These are phyloP conservation scores for Orbilia oligospora DNA, from an alignment of 2,329 filamentous ascomycete species.

Conservation along the genomic window DNA sequence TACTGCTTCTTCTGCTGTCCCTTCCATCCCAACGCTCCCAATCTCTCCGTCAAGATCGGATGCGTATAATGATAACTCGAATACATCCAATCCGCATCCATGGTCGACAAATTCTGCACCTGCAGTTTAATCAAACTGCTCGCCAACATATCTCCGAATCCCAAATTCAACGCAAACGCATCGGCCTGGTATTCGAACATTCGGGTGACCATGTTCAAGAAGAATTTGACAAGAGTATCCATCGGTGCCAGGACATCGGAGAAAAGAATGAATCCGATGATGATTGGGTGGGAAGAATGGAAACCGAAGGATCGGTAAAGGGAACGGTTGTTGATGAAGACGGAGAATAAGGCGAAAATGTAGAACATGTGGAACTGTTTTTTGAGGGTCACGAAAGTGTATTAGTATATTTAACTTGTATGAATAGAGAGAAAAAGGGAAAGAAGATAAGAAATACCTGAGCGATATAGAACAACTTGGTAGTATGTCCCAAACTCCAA, in stretches of 20 bases:
- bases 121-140: constrained; percentile 95
- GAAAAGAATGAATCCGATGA: constrained; percentile 97
- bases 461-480: constrained; percentile 87
- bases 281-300: constrained; percentile 83
- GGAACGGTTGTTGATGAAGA: constrained; percentile 95
- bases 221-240: constrained; percentile 92
- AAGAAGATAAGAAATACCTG: constrained; percentile 72
- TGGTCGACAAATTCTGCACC: constrained; percentile 96
- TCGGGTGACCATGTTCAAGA: constrained; percentile 95
- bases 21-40: constrained; percentile 91
- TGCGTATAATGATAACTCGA: constrained; percentile 99
- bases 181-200: constrained; percentile 98
- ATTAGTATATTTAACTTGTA: constrained; percentile 10
- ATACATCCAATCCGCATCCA: constrained; percentile 99
- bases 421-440: constrained; percentile 13
- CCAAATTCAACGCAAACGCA: constrained; percentile 85
- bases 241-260: constrained; percentile 95
- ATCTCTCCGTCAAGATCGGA: constrained; percentile 91
- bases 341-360: constrained; percentile 95
- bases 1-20: constrained; percentile 71
- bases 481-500: constrained; percentile 96
- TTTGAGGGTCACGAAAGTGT: constrained; percentile 31
- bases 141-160: constrained; percentile 86
- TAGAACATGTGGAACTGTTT: constrained; percentile 90
- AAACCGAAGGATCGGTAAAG: constrained; percentile 95